Evolutionary conservation across 2,329 filamentous ascomycete species (phyloP).

Genomic region (Samsoniella hepiali): DNA sequence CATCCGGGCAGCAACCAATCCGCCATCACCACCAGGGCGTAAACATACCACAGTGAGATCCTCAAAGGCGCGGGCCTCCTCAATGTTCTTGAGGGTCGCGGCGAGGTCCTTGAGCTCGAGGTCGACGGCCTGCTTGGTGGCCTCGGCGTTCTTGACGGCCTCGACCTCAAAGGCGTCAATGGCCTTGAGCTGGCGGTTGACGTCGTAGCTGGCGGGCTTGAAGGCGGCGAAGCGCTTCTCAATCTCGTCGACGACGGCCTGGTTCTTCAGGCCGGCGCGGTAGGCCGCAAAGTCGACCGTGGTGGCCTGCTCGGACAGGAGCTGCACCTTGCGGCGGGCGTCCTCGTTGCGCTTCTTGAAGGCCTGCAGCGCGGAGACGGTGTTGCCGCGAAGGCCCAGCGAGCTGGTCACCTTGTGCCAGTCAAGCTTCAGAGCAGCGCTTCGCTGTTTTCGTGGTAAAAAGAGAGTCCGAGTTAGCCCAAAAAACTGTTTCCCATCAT

Average conservation of each 20-base stretch:
- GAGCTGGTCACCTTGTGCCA: conserved; percentile 93
- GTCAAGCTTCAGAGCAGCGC: conserved; percentile 98
- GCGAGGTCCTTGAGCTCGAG: conserved; percentile 89
- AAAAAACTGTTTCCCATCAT: neutral
- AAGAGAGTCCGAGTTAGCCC: neutral
- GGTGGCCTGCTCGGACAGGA: conserved; percentile 79
- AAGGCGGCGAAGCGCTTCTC: conserved; percentile 91
- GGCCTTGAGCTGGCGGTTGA: conserved; percentile 90
- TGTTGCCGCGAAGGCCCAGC: conserved; percentile 94
- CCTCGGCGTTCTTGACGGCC: conserved; percentile 93
- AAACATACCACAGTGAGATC: conserved; percentile 92
- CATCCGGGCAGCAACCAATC: conserved; percentile 24
- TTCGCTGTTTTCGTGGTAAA: conserved; percentile 61
- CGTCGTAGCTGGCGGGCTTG: conserved; percentile 91
- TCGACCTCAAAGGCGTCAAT: conserved; percentile 98
- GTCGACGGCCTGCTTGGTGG: conserved; percentile 95
- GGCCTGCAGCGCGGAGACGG: conserved; percentile 81
- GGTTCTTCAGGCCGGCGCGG: conserved; percentile 91
- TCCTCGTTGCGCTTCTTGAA: conserved; percentile 99
- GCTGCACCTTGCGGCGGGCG: conserved; percentile 86
- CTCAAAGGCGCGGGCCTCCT: conserved; percentile 91
- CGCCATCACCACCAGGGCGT: neutral
- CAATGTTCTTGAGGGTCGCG: conserved; percentile 95
- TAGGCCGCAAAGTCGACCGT: conserved; percentile 92
- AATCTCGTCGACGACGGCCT: conserved; percentile 91